phyloP scores from a whole-genome alignment of 306 rosid species.

The barrel medic (Medicago truncatula) region DNA sequence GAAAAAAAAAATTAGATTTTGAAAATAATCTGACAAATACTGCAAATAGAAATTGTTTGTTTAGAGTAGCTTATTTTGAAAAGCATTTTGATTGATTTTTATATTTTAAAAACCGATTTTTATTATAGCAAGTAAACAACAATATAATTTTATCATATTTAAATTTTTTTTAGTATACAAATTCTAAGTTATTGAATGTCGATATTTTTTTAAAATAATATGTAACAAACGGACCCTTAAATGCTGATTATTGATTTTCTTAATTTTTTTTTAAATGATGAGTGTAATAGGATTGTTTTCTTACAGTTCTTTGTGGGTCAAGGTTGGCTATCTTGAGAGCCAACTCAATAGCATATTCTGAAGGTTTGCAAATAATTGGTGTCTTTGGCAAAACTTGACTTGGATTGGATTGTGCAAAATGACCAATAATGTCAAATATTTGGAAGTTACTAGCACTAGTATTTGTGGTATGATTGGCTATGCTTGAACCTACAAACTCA shows the following conservation, averaged over 20 bases:
- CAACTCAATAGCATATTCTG: conserved; percentile 66
- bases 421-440: conserved; percentile 79
- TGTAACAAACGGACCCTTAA: too few species aligned
- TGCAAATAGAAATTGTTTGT: neutral
- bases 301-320: conserved; percentile 87
- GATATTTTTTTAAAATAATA: neutral
- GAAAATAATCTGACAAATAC: neutral
- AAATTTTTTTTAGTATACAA: too few species aligned
- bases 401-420: conserved; percentile 67
- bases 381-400: conserved; percentile 67
- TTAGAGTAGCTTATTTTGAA: neutral
- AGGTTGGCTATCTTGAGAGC: conserved; percentile 86
- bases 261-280: neutral
- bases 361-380: conserved; percentile 90
- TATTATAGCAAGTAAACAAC: neutral
- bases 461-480: conserved; percentile 29
- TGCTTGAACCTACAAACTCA: conserved; percentile 61
- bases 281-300: conserved; percentile 18
- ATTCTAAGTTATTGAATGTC: neutral
- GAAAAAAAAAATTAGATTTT: neutral
- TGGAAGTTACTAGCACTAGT: conserved; percentile 39
- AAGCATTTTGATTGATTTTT: neutral
- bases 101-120: neutral
- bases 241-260: too few species aligned
- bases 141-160: too few species aligned